These are phyloP conservation scores for Blastomyces percursus DNA, from an alignment of 2,329 filamentous ascomycete species.

Conservation along the genomic window DNA sequence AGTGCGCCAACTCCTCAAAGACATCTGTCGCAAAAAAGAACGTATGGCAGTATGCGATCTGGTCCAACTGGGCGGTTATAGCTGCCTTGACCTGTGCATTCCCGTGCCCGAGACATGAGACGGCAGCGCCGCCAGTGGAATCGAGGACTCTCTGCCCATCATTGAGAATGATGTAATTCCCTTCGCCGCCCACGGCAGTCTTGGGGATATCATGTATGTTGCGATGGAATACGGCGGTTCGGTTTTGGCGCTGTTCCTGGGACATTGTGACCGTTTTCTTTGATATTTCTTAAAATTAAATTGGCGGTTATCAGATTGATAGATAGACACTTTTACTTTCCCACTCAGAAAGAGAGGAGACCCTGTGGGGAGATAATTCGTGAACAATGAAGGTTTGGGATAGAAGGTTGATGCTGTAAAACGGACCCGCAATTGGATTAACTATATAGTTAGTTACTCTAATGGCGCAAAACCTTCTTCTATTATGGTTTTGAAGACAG, in stretches of 20 bases:
- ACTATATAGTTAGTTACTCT: too few relatives aligned
- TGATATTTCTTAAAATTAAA: neutral
- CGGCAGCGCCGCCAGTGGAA: constrained; percentile 61
- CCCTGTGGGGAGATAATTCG: neutral
- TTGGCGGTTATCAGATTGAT: neutral
- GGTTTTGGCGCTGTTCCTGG: neutral
- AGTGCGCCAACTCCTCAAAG: constrained; percentile 42
- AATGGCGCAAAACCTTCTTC: too few relatives aligned
- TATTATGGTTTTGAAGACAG: too few relatives aligned
- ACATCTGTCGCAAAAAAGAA: constrained; percentile 47
- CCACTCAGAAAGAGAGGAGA: neutral
- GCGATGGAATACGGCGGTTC: constrained; percentile 41
- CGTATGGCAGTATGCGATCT: constrained; percentile 49
- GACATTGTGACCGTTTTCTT: neutral
- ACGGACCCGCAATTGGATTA: too few relatives aligned
- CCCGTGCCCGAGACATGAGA: constrained; percentile 59
- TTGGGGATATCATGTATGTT: constrained; percentile 39
- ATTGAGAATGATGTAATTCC: constrained; percentile 42
- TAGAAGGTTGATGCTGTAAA: neutral
- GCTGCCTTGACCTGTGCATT: constrained; percentile 50
- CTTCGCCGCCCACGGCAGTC: constrained; percentile 39
- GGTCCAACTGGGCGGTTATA: constrained; percentile 48
- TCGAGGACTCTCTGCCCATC: constrained; percentile 56
- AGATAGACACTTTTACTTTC: neutral
- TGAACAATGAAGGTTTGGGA: neutral